Percentiles rank a stretch among this genome's conserved stretches.
Evolutionary conservation across 495 filamentous ascomycete species (phyloP).

Genomic region (Aspergillus cavernicola): DNA sequence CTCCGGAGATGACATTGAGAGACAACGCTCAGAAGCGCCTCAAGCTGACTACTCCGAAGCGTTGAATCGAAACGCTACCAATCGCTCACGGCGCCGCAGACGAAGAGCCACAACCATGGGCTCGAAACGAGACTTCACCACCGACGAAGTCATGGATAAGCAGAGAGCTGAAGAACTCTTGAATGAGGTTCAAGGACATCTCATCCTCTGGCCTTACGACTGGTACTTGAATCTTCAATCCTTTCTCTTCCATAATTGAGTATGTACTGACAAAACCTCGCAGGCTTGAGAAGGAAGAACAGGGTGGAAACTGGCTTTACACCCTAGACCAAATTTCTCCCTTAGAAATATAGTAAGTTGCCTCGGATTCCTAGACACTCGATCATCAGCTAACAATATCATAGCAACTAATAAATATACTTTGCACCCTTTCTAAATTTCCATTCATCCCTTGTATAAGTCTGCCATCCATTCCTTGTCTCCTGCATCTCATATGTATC

Average conservation of each 20-base stretch:
- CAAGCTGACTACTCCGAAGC: conserved; percentile 48
- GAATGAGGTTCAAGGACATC: conserved; percentile 76
- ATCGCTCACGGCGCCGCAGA: conserved; percentile 48
- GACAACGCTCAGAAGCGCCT: conserved; percentile 30
- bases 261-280: not conserved
- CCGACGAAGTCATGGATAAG: conserved; percentile 68
- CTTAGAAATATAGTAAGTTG: conserved; percentile 92
- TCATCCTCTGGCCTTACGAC: conserved; percentile 91
- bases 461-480: not conserved
- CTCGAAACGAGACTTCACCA: conserved; percentile 65
- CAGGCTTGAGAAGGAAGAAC: conserved; percentile 80
- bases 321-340: conserved; percentile 93
- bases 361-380: not conserved
- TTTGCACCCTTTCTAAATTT: not conserved
- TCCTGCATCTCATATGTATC: not conserved
- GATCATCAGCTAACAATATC: not conserved
- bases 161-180: conserved; percentile 77
- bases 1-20: conserved; percentile 31
- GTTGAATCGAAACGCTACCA: conserved; percentile 42
- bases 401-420: conserved; percentile 12
- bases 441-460: not conserved
- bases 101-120: conserved; percentile 75
- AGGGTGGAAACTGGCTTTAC: conserved; percentile 94
- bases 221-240: conserved; percentile 55
- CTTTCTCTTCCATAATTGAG: not conserved